Evolutionary conservation across 305 asterid genomes (phyloP).

Genomic region (Petunia hybrid): DNA sequence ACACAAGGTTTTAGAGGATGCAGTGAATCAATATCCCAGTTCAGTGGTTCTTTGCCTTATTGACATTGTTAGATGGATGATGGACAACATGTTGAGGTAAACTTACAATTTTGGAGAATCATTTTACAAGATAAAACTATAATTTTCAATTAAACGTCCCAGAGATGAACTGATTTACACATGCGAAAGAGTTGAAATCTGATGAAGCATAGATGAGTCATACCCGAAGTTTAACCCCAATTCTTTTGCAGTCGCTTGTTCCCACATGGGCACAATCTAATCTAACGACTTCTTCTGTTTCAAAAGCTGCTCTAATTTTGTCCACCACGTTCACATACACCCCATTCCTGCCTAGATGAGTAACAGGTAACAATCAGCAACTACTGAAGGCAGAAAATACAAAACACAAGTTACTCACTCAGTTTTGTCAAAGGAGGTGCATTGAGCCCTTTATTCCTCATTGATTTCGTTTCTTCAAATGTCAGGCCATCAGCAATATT

Average conservation of each 20-base stretch:
- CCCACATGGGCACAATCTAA: constrained; percentile 82
- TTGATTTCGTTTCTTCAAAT: constrained; percentile 81
- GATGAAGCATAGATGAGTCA: constrained; percentile 32
- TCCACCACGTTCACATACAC: constrained; percentile 83
- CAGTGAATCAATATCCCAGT: not conserved
- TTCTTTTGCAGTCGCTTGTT: constrained; percentile 81
- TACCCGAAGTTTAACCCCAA: constrained; percentile 90
- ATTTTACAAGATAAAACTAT: not conserved
- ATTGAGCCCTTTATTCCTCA: constrained; percentile 74
- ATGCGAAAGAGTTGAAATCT: not conserved
- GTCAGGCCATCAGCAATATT: constrained; percentile 78
- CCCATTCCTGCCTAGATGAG: constrained; percentile 69
- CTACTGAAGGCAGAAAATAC: not conserved
- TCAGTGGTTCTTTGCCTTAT: not conserved
- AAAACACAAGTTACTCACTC: constrained; percentile 48
- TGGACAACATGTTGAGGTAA: not conserved
- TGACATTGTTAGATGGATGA: not conserved
- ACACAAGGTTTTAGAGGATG: not conserved
- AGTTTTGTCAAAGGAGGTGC: constrained; percentile 83
- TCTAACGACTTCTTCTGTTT: constrained; percentile 73
- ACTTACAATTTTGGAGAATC: not conserved
- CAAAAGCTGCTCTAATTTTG: constrained; percentile 72
- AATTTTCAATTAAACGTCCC: not conserved
- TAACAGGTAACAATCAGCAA: constrained; percentile 25
- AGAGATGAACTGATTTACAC: not conserved